A percentile compares a stretch with the other conserved stretches of the same genome.
Conservation (phyloP, 345 rosid species). For the Salix koriyanagi region DNA sequence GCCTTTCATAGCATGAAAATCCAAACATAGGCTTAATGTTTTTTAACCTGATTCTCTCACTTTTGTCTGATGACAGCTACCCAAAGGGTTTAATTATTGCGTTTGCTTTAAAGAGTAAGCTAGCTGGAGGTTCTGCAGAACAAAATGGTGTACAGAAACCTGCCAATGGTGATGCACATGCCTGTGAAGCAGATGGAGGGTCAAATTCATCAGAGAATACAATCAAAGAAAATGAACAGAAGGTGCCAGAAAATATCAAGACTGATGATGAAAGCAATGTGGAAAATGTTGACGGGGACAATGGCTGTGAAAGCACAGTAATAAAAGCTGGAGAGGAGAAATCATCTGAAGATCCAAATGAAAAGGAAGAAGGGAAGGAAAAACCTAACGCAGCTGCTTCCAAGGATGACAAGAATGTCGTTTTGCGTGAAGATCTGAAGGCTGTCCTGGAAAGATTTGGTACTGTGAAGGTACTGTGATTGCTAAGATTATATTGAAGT, state of each 20-base stretch:
- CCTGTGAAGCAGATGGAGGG: constrained; percentile 21
- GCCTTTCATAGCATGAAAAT: no score
- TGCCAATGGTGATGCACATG: constrained; percentile 17
- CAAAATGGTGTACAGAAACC: constrained; percentile 32
- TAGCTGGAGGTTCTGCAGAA: constrained; percentile 38
- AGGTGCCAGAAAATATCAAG: constrained; percentile 6
- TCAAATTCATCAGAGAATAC: constrained; percentile 4
- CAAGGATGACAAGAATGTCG: constrained; percentile 60
- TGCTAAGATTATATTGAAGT: neutral
- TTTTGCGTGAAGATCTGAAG: constrained; percentile 90
- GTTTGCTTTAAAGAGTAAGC: constrained; percentile 54
- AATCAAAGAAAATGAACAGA: constrained; percentile 17
- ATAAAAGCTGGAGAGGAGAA: constrained; percentile 38
- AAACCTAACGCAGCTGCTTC: constrained; percentile 42
- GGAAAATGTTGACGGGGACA: neutral
- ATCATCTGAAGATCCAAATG: constrained; percentile 37
- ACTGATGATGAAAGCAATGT: neutral
- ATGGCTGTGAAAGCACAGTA: constrained; percentile 7
- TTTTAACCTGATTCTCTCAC: constrained; percentile 13
- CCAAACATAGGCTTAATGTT: neutral
- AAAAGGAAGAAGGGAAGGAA: constrained; percentile 40
- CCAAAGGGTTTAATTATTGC: constrained; percentile 87
- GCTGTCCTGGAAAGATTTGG: constrained; percentile 64
- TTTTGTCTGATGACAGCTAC: constrained; percentile 44
- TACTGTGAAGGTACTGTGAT: constrained; percentile 61